Evolutionary conservation across 1,284 basidiomycete species (phyloP), one percentile per base, ranked within the genome.

Genomic region (Papiliotrema fonsecae): DNA sequence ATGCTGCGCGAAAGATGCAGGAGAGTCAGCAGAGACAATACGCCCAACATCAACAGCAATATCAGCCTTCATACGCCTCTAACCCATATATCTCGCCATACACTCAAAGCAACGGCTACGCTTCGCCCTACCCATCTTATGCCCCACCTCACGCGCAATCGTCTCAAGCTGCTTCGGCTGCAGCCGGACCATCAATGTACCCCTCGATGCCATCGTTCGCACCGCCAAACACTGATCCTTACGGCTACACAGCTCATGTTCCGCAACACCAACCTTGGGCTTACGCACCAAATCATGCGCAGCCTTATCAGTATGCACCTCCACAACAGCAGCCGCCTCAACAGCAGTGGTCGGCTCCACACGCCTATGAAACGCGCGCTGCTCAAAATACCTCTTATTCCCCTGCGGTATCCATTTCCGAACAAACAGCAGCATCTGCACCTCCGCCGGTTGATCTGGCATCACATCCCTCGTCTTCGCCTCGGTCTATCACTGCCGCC

Each of bases 1-100:
- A 67, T 51, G 58, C 65, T 1, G 75, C 75, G 26, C 65, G 66
- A 28, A 56, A 58, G 43, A 43, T 60, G 21, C 69, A 72, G 35
- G 65, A 71, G 50, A 60, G 70, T 42, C 64, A 66, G 41, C 58
- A 65, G 26, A 55, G 60, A 38, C 61, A 61, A 24, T 64, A 48
- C 25, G 18, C 41, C 16, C 39, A 34, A 26, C 47, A 41, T 3
- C 35, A 48, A 22, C 36, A 60, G 42, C 54, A 37, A 41, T 58
- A 56, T 30, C 14, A 22, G 32, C 52, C 53, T 26, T 51, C 43
- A 27, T 48, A 52, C 40, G 45, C 25, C 2, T 57, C 54, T 40
- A 34, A 46, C 6, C 42, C 39, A 42, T 37, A 37, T 19, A n/a
- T 32, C 16, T 34, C 38, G 39, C 41, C 47, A 37, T 45, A 47